Conservation (phyloP, 352 stramenopile genomes). For the Aphanomyces cochlioides region DNA sequence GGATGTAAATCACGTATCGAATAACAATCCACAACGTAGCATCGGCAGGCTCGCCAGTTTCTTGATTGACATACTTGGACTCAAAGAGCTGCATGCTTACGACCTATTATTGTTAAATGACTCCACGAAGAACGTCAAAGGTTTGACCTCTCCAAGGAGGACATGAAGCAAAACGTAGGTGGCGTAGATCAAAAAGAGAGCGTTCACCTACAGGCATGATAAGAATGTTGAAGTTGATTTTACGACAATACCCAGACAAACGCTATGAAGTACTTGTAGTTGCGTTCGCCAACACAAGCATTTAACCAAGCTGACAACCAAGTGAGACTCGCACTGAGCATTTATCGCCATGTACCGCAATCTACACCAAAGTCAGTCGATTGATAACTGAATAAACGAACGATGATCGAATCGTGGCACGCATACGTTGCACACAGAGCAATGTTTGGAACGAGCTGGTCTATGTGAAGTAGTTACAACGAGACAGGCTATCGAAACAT, state of each 20-base stretch:
- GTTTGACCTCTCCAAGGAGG: conserved; percentile 37
- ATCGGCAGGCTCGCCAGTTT: conserved; percentile 38
- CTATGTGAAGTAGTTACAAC: conserved; percentile 27
- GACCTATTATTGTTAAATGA: background rate
- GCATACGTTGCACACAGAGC: conserved; percentile 58
- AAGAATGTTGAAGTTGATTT: too few species aligned
- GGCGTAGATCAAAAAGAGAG: conserved; percentile 48
- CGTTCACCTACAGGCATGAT: conserved; percentile 41
- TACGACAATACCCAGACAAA: conserved; percentile 46
- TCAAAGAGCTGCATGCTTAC: conserved; percentile 38
- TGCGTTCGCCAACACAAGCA: conserved; percentile 58
- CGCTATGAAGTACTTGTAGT: conserved; percentile 51
- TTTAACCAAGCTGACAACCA: conserved; percentile 45
- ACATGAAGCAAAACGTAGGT: conserved; percentile 48
- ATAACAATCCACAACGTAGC: conserved; percentile 43
- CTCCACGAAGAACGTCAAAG: background rate
- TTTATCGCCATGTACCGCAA: conserved; percentile 22
- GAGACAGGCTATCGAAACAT: background rate
- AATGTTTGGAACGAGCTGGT: conserved; percentile 66
- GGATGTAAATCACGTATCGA: conserved; percentile 49
- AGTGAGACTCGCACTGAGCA: conserved; percentile 37
- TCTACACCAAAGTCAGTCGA: background rate
- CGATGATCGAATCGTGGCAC: conserved; percentile 64
- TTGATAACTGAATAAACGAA: conserved; percentile 28
- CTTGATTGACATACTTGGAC: conserved; percentile 47